Conservation (phyloP, 2,329 filamentous ascomycete genomes). For the Phaeoacremonium minimum region DNA sequence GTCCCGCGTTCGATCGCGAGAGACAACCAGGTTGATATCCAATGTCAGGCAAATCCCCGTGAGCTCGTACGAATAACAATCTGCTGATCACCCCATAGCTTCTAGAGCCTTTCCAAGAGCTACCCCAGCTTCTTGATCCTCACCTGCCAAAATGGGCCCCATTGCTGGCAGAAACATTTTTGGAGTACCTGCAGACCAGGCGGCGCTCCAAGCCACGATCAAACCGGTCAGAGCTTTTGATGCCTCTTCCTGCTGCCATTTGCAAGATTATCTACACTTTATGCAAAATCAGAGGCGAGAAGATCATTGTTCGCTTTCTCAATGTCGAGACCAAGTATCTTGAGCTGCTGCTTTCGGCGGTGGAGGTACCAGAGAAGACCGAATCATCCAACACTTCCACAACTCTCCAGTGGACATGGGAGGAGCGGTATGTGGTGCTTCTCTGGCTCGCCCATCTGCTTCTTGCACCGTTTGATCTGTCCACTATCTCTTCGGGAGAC, state of each 20-base stretch:
- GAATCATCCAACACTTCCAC: slow-evolving; percentile 2
- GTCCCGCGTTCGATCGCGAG: slow-evolving; percentile 43
- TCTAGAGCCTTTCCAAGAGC: slow-evolving; percentile 90
- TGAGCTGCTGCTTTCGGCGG: slow-evolving; percentile 70
- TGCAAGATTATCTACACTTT: slow-evolving; percentile 81
- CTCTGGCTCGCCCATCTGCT: slow-evolving; percentile 83
- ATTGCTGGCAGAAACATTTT: slow-evolving; percentile 68
- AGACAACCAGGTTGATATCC: slow-evolving; percentile 42
- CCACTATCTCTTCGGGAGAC: slow-evolving; percentile 69
- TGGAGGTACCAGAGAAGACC: slow-evolving; percentile 56
- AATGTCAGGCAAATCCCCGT: slow-evolving; percentile 28
- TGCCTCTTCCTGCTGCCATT: slow-evolving; percentile 64
- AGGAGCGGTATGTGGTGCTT: slow-evolving; percentile 82
- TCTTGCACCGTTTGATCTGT: slow-evolving; percentile 84
- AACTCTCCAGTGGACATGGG: slow-evolving; percentile 60
- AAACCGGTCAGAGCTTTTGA: slow-evolving; percentile 32
- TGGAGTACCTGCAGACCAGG: slow-evolving; percentile 56
- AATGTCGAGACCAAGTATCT: slow-evolving; percentile 86
- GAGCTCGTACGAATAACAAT: too few species aligned
- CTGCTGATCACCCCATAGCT: too few species aligned
- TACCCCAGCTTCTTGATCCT: slow-evolving; percentile 87
- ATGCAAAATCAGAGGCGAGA: slow-evolving; percentile 91
- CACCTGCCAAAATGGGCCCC: slow-evolving; percentile 74
- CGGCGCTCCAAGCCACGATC: slow-evolving; percentile 29
- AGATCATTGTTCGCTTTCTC: slow-evolving; percentile 85